Base-by-base conservation (phyloP, 2,329 filamentous ascomycete genomes). In the Diatrype stigma region DNA sequence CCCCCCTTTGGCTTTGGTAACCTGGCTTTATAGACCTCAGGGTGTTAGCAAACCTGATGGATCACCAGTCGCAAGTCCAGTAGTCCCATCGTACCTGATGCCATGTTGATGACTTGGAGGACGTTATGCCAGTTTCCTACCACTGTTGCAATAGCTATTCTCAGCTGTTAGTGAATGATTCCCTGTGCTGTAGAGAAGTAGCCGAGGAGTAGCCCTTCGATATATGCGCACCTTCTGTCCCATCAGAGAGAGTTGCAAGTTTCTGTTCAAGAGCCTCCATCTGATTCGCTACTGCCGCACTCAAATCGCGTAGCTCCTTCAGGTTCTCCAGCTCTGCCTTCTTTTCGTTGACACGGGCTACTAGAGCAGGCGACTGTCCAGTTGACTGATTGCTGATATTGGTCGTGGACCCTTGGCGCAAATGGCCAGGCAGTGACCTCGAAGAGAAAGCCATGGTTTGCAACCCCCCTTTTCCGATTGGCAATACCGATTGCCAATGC, bases 91-190 rank as follows among this genome's bases (percentile, higher is more conserved):
- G 64, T 77, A 92, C 89, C 80, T 53, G 87, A 92, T 55, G 90
- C 90, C 87, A 94, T 92, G 64, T 87, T 87, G 63, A 95, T 92
- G 40, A 89, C 89, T 57, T 87, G 79, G 53, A 95, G 77, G 57
- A 95, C 89, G 61, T 90, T 92, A 68, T 92, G 87, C 90, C 90
- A 95, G 67, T 94, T 95, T 48, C 86, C 82, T 66, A 95, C 76
- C 21, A 95, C 89, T n/a, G 86, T 81, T 37, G 90, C 89, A 62
- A 95, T 90, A 53, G 87, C 89, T 90, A 66, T 49, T 46, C 56
- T 35, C 47, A 50, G 53, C 38, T 50, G 52, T 61, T 54, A 55
- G 55, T 53, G 12, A 46, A 34, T 17, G 4, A 7, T 45, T 22
- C 22, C 19, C 28, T 16, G 19, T 53, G 34, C 42, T 34, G 44